phyloP scores from a whole-genome alignment of 768 basidiomycete genomes.

The Strobilomyces echinocephalus region DNA sequence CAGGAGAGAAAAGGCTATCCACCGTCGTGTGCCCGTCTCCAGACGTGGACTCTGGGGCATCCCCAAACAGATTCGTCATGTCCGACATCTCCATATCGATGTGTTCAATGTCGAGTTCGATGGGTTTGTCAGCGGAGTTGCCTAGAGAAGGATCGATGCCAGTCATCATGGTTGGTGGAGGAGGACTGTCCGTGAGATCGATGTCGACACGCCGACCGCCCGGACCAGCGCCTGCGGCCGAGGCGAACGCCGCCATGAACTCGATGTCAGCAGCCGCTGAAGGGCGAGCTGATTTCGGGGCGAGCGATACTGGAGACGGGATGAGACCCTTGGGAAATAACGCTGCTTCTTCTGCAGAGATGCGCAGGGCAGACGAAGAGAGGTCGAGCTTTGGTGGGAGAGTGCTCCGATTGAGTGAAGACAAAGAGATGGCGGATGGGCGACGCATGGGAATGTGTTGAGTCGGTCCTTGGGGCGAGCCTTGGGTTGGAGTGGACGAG shows the following conservation, averaged over 20 bases:
- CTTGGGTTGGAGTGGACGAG: conserved; percentile 30
- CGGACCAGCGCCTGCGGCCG: conserved; percentile 34
- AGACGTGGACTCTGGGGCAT: conserved; percentile 35
- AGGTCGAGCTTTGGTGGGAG: conserved; percentile 78
- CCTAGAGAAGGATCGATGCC: conserved; percentile 39
- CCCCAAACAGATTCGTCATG: conserved; percentile 52
- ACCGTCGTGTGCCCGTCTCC: conserved; percentile 33
- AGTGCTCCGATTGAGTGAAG: conserved; percentile 68
- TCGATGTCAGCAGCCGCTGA: conserved; percentile 54
- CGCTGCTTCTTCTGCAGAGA: conserved; percentile 59
- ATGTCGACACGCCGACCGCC: conserved; percentile 42
- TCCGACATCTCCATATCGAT: conserved; percentile 61
- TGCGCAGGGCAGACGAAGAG: conserved; percentile 61
- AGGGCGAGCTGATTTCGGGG: conserved; percentile 71
- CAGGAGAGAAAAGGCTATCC: conserved; percentile 52
- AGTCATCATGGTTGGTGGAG: conserved; percentile 25
- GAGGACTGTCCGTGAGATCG: conserved; percentile 48
- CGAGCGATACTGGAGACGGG: conserved; percentile 72
- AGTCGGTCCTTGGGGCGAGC: conserved; percentile 33
- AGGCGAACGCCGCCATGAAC: conserved; percentile 59
- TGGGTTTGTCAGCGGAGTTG: conserved; percentile 73
- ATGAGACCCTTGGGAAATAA: conserved; percentile 57
- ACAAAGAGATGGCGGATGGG: conserved; percentile 74
- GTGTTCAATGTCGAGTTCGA: conserved; percentile 68
- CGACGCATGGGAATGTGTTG: conserved; percentile 43